Base-by-base conservation (phyloP, 495 filamentous ascomycete genomes). In the Emericellopsis terricola region DNA sequence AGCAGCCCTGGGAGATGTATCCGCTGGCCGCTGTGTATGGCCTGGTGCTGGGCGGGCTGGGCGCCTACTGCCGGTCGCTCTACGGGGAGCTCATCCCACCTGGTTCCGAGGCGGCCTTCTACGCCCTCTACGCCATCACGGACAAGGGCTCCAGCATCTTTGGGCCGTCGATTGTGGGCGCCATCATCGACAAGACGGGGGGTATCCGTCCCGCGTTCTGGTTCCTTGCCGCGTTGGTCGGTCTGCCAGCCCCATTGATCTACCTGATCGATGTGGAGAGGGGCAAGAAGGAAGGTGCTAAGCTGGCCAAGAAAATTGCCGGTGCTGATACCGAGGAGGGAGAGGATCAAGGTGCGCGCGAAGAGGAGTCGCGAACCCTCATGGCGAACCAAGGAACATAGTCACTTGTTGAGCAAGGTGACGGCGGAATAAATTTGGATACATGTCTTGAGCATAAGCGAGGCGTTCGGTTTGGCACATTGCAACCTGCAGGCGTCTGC, bases 1-100 rank as follows among this genome's bases (percentile, higher is more conserved):
- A 93, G 46, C 76, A 84, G 43, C 79, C 78, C 8, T 93, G 85
- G 83, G 89, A 97, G 49, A 94, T 97, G 84, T 96, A 89, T 49
- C 81, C 83, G 2, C 58, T 97, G 2, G 84, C 82, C 0, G 78
- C 77, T 4, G 68, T 97, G 29, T 97, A 94, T 47, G 89, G 89
- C 2, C 69, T 97, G 36, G 85, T 94, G 3, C 73, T 97, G 34
- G 89, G 87, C 11, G 89, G 89, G 0, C 56, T 97, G n/a, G 83
- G 78, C 24, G 81, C 79, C 14, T 93, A 96, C 51, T 96, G 89
- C 45, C 79, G 89, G 10, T 87, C 80, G 46, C 65, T 97, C 27
- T 97, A 77, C 47, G 86, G 84, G 15, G 83, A 94, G 50, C 64
- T 97, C 21, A 73, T 97, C 42, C 89, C 89, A 15, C 83, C 85